Evolutionary conservation across 2,329 filamentous ascomycete genomes (phyloP).

Genomic region (Coniochaeta hoffmannii): DNA sequence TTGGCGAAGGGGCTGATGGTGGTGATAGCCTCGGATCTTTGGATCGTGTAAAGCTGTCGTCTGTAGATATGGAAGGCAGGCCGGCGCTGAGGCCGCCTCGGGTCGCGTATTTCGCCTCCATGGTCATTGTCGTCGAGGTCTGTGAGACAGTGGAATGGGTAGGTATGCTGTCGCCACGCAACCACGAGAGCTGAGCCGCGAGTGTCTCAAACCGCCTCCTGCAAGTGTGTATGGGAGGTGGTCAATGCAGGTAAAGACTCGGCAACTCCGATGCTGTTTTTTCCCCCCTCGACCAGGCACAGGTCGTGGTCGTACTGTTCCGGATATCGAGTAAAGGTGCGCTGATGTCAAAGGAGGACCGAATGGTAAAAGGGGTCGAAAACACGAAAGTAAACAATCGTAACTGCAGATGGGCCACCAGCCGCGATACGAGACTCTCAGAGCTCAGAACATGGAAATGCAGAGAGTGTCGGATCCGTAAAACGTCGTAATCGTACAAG

Average conservation of each 20-base stretch:
- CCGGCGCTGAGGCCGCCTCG: not conserved
- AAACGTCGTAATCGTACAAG: slow-evolving; percentile 1
- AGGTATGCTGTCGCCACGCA: not conserved
- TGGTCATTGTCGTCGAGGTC: not conserved
- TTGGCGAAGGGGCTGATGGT: slow-evolving; percentile 3
- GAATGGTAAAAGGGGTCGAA: not conserved
- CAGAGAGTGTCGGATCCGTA: not conserved
- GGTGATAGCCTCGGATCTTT: not conserved
- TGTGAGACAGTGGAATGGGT: too few relatives aligned
- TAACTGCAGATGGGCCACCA: not conserved
- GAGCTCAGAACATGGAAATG: not conserved
- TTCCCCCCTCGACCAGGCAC: not conserved
- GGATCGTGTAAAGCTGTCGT: not conserved
- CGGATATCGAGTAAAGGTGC: not conserved
- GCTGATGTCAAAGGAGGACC: not conserved
- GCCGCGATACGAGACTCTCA: not conserved
- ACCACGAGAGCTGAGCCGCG: not conserved
- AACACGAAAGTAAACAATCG: not conserved
- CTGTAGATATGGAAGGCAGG: not conserved
- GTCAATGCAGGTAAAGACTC: not conserved
- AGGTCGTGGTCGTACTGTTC: not conserved
- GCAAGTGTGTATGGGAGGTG: not conserved
- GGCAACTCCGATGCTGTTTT: not conserved
- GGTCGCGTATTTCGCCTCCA: not conserved
- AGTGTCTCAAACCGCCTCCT: not conserved